These are phyloP conservation scores for Annulohypoxylon maeteangense DNA, from an alignment of 495 filamentous ascomycete species.

Conservation along the genomic window DNA sequence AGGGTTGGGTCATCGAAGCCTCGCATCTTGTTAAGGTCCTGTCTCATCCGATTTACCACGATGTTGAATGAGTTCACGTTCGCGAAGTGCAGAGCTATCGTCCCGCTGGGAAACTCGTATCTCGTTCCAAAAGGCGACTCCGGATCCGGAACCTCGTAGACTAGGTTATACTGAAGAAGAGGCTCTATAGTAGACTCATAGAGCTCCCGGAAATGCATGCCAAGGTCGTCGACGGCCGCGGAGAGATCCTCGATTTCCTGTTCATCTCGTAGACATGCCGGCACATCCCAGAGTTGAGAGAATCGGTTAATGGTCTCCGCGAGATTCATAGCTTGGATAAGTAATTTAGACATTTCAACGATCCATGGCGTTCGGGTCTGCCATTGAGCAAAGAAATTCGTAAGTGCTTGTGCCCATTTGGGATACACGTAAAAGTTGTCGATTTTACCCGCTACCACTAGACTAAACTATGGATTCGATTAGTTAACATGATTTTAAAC, in stretches of 20 bases:
- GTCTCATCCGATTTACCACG: conserved; percentile 13
- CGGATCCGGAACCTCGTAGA: conserved; percentile 19
- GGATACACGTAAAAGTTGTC: conserved; percentile 28
- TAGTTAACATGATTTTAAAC: neutral
- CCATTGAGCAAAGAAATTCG: conserved; percentile 12
- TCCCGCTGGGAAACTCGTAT: conserved; percentile 14
- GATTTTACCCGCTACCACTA: conserved; percentile 7
- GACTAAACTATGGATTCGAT: conserved; percentile 7
- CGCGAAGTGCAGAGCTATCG: conserved; percentile 18
- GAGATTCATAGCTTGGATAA: neutral
- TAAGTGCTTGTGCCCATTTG: conserved; percentile 15
- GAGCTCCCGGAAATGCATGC: conserved; percentile 4
- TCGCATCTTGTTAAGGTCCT: conserved; percentile 21
- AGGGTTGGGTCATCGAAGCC: conserved; percentile 15
- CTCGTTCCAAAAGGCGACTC: conserved; percentile 18
- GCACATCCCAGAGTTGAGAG: neutral
- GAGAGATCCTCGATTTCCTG: conserved; percentile 5
- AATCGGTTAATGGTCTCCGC: conserved; percentile 4
- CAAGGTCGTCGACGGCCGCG: neutral
- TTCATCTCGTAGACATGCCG: neutral
- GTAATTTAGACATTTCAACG: conserved; percentile 25
- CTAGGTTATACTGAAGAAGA: conserved; percentile 6
- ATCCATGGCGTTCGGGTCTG: conserved; percentile 4
- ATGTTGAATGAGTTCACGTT: conserved; percentile 23
- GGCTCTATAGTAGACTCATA: conserved; percentile 14